Evolutionary conservation across 345 rosid genomes (phyloP).

Genomic region (Clausena lansium): DNA sequence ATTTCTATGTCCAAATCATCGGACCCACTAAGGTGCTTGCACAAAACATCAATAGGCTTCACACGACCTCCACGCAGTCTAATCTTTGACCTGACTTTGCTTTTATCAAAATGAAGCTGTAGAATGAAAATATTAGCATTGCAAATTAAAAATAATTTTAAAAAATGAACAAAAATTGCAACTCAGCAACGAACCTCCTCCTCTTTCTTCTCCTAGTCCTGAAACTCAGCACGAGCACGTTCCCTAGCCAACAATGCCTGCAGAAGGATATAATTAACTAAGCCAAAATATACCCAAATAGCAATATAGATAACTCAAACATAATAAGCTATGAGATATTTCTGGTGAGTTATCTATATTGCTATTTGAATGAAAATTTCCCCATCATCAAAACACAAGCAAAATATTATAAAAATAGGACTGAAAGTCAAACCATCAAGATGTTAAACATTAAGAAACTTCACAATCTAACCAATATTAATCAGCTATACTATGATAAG

Average conservation of each 20-base stretch:
- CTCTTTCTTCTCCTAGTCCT: constrained; percentile 98
- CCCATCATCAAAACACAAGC: too few species aligned
- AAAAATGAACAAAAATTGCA: not conserved
- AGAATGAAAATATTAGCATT: constrained; percentile 25
- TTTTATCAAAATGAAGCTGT: constrained; percentile 96
- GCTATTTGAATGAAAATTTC: too few species aligned
- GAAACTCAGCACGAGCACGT: constrained; percentile 94
- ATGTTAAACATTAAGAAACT: too few species aligned
- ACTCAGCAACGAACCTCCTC: constrained; percentile 57
- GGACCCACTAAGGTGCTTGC: constrained; percentile 78
- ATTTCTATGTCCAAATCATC: constrained; percentile 79
- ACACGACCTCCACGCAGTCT: constrained; percentile 82
- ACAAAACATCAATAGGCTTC: constrained; percentile 83
- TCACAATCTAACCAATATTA: too few species aligned
- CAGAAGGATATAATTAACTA: constrained; percentile 17
- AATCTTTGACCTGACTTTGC: constrained; percentile 88
- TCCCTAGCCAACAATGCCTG: constrained; percentile 93
- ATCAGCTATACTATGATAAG: too few species aligned
- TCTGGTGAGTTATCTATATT: too few species aligned
- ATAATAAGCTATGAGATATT: constrained; percentile 2
- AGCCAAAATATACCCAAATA: not conserved
- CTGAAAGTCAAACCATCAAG: too few species aligned
- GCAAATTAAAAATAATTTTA: constrained; percentile 8
- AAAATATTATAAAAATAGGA: too few species aligned
- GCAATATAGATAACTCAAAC: not conserved